These are phyloP conservation scores for Alopecurus myosuroides DNA, from an alignment of 176 grass and related monocot genomes.

Conservation along the genomic window DNA sequence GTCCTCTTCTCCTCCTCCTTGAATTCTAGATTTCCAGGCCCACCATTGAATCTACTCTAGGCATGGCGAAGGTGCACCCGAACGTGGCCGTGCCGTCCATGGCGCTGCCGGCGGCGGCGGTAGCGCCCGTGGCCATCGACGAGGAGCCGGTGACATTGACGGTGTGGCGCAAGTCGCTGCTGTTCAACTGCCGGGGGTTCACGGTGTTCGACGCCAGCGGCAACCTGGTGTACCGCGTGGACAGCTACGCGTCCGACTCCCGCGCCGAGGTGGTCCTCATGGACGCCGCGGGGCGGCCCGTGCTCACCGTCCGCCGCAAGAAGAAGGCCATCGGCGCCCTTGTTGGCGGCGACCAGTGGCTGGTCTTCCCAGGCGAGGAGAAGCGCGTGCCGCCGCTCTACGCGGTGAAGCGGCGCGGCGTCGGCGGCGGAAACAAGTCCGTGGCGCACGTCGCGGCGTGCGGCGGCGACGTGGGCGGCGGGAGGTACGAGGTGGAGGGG, in stretches of 20 bases:
- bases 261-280: slow-evolving; percentile 77
- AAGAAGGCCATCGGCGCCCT: slow-evolving; percentile 68
- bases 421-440: slow-evolving; percentile 18
- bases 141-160: slow-evolving; percentile 51
- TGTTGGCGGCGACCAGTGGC: slow-evolving; percentile 52
- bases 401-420: slow-evolving; percentile 52
- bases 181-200: slow-evolving; percentile 78
- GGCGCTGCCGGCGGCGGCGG: not conserved
- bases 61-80: slow-evolving; percentile 48
- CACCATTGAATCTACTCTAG: not conserved
- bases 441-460: slow-evolving; percentile 46
- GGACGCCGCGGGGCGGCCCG: slow-evolving; percentile 60
- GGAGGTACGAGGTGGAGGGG: slow-evolving; percentile 57
- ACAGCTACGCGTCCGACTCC: slow-evolving; percentile 75
- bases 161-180: slow-evolving; percentile 92
- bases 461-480: not conserved
- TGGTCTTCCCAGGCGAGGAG: slow-evolving; percentile 64
- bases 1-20: not conserved
- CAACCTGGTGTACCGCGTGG: slow-evolving; percentile 82
- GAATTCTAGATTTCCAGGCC: not conserved
- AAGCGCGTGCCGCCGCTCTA: slow-evolving; percentile 31
- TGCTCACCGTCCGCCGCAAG: slow-evolving; percentile 77
- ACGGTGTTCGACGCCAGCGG: slow-evolving; percentile 82
- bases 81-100: slow-evolving; percentile 32
- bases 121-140: not conserved